Evolutionary conservation across 768 basidiomycete genomes (phyloP).

Genomic region (Lepiota brunneoincarnata): DNA sequence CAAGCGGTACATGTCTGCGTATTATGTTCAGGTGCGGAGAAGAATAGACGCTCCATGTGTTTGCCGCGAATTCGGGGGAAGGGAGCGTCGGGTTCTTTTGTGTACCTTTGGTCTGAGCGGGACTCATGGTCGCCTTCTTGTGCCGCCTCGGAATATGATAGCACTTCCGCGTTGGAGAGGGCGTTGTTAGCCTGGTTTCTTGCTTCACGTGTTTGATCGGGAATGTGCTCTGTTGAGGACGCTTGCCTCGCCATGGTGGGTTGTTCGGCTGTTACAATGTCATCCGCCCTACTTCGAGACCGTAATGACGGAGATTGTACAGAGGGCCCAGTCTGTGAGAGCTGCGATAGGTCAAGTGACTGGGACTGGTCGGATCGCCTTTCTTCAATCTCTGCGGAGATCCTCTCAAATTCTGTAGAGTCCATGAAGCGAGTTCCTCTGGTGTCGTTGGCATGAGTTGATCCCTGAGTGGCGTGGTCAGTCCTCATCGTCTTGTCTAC

Average conservation of each 20-base stretch:
- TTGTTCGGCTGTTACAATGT: background rate
- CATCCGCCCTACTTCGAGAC: background rate
- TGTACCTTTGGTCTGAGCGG: slow-evolving; percentile 7
- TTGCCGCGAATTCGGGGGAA: slow-evolving; percentile 85
- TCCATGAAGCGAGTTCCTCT: slow-evolving; percentile 42
- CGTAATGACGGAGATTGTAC: slow-evolving; percentile 5
- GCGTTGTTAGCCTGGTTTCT: background rate
- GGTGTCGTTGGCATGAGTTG: slow-evolving; percentile 14
- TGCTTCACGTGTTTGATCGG: slow-evolving; percentile 2
- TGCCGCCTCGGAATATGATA: too few relatives aligned
- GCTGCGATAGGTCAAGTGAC: slow-evolving; percentile 2
- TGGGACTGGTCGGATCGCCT: slow-evolving; percentile 48
- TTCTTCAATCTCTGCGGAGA: slow-evolving; percentile 65
- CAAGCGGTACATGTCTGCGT: slow-evolving; percentile 68
- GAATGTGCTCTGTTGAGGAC: background rate
- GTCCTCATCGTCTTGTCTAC: slow-evolving; percentile 50
- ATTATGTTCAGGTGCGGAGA: slow-evolving; percentile 76
- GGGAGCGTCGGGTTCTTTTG: slow-evolving; percentile 41
- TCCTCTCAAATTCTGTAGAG: slow-evolving; percentile 57
- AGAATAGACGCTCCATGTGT: slow-evolving; percentile 77
- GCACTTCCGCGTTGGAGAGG: too few relatives aligned
- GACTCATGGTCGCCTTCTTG: background rate
- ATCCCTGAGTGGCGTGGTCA: slow-evolving; percentile 52
- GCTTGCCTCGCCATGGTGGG: background rate
- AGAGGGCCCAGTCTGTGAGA: background rate